Evolutionary conservation across 2,329 filamentous ascomycete species (phyloP).

Genomic region (Alternaria ventricosa): DNA sequence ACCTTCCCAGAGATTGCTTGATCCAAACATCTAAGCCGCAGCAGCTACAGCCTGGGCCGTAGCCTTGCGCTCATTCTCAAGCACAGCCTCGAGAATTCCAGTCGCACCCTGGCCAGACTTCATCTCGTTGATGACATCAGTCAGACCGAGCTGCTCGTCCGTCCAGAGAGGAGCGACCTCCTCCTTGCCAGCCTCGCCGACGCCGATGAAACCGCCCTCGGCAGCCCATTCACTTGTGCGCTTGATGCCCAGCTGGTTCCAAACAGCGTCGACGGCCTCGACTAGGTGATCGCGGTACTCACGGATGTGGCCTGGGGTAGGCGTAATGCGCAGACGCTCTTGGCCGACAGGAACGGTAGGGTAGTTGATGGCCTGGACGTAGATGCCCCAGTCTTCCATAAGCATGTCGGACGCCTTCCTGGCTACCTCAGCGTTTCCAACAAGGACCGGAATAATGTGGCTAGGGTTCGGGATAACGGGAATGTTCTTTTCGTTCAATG

Average conservation of each 20-base stretch:
- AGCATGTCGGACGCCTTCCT: slow-evolving; percentile 93
- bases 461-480: slow-evolving; percentile 97
- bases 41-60: slow-evolving; percentile 53
- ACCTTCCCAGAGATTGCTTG: slow-evolving; percentile 9
- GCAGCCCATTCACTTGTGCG: slow-evolving; percentile 91
- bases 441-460: slow-evolving; percentile 92
- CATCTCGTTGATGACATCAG: slow-evolving; percentile 61
- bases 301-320: slow-evolving; percentile 88
- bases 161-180: slow-evolving; percentile 84
- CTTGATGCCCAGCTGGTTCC: slow-evolving; percentile 87
- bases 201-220: slow-evolving; percentile 92
- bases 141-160: slow-evolving; percentile 81
- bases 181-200: slow-evolving; percentile 72
- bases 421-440: slow-evolving; percentile 91
- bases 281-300: slow-evolving; percentile 87
- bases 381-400: slow-evolving; percentile 87
- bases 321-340: slow-evolving; percentile 93
- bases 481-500: slow-evolving; percentile 79
- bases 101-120: slow-evolving; percentile 52
- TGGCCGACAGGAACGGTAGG: slow-evolving; percentile 98
- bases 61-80: slow-evolving; percentile 55
- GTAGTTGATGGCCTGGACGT: slow-evolving; percentile 99
- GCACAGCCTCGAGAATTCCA: slow-evolving; percentile 56
- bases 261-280: slow-evolving; percentile 83
- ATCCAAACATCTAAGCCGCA: slow-evolving; percentile 37